Base-by-base conservation (phyloP, 2,329 filamentous ascomycete genomes). In the Orbilia brochopaga region DNA sequence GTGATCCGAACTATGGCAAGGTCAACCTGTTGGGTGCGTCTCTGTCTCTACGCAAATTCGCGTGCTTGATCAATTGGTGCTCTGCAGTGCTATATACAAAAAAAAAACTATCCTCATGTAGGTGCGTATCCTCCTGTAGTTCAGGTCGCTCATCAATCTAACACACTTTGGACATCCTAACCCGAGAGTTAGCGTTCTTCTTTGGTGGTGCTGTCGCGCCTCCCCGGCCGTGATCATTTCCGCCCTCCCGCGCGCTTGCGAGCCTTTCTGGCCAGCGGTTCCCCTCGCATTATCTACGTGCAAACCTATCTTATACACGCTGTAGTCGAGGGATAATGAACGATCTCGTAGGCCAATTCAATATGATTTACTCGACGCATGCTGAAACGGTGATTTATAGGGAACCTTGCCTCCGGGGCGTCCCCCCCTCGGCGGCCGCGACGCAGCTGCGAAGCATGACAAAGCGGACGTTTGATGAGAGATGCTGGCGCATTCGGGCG, bases 71-170 rank as follows among this genome's bases (percentile, higher is more conserved):
- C 44, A 48, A 48, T 72, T 72, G 60, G 67, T 72, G 67, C 67
- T 72, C 60, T 72, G 67, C 67, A 59, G 67, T 72, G 55, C 67
- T 72, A 72, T 65, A 65, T 58, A 60, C 27, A 57, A 72, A 58
- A 53, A 32, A 35, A 53, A 30, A 53, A 53, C 10, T 21, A 53
- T 27, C 51, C 59, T 72, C 67, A 72, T 72, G 67, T 72, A 72
- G 67, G 67, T 72, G 67, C 67, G 67, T 72, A 72, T 72, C 67
- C 67, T 72, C 67, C 55, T 72, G 67, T 72, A 72, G 60, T 61
- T 72, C 67, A 65, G 67, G 67, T 72, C 55, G 67, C 67, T 72
- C 50, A 48, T 53, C 60, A 72, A 72, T 72, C 67, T 72, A 65
- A 72, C 66, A 46, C 32, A 52, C 59, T 62, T 57, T 46, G 46